Base-by-base conservation (phyloP, 2,329 filamentous ascomycete species). In the Exophiala bonariae region DNA sequence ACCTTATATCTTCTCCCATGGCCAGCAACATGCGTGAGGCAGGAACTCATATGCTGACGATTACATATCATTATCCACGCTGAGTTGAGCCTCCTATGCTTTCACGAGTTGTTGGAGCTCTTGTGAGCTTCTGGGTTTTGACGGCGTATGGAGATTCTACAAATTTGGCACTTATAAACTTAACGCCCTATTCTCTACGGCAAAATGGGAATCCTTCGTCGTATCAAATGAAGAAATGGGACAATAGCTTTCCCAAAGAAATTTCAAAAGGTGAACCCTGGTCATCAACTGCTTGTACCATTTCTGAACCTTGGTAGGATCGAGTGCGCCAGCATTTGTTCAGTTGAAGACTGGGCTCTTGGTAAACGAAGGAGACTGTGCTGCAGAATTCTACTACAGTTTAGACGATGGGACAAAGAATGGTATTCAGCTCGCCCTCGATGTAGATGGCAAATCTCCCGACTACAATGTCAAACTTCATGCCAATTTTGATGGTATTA, bases 401-500 rank as follows among this genome's bases (percentile, higher is more conserved):
- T 17, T 37, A 8, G 35, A 37, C 20, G 35, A 37, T n/a, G 35
- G 35, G 6, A 37, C 35, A 4, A 22, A 37, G 7, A 37, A 37
- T 19, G 18, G 18, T 7, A 37, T 37, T 22, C 35, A 37, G 35
- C 35, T 37, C 10, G 35, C 35, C n/a, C 35, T 37, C 14, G 35
- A 22, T 22, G 17, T 37, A 20, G 35, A 18, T 37, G 35, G 35
- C n/a, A 19, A 19, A 13, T 13, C 18, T 19, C 11, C 19, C 18
- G 17, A 37, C 35, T 37, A 37, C 20, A 20, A 16, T 4, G 35
- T 33, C 28, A 14, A n/a, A 9, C 36, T 49, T 20, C 4, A 40
- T 7, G 47, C 47, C 10, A 22, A 23, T 14, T 35, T 49, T 14
- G 60, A 70, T 39, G 56, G 59, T 10, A 58, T 60, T 5, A 61